These are phyloP conservation scores for Chrysophaeum taylorii DNA, from an alignment of 352 stramenopile species.

Conservation along the genomic window DNA sequence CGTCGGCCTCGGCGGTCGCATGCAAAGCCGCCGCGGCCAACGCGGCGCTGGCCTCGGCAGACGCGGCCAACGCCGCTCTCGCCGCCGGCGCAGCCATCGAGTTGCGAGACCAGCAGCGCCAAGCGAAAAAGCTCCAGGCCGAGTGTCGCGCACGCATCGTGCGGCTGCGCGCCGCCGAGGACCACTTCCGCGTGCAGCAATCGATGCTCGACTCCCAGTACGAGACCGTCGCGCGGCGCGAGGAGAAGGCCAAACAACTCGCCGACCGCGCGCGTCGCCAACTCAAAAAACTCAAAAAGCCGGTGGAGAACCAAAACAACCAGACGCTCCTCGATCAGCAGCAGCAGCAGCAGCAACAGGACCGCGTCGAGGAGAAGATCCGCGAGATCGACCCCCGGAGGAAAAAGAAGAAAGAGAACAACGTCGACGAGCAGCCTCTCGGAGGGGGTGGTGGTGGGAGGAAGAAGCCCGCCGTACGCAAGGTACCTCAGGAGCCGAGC, in stretches of 20 bases:
- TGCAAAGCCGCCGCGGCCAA: not conserved
- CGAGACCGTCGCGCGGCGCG: not conserved
- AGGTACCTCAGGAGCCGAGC: not conserved
- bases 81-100: not conserved
- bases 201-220: not conserved
- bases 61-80: not conserved
- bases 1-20: not conserved
- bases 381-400: not conserved
- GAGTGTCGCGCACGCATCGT: not conserved
- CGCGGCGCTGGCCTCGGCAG: not conserved
- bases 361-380: not conserved
- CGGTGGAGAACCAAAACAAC: not conserved
- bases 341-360: not conserved
- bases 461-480: not conserved
- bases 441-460: not conserved
- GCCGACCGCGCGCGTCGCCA: not conserved
- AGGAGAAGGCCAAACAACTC: not conserved
- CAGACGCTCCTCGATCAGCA: not conserved
- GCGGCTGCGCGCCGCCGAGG: not conserved
- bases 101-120: not conserved
- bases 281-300: not conserved
- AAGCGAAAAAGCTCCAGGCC: not conserved
- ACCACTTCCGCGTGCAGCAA: not conserved
- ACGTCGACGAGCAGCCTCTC: not conserved
- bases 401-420: too few species aligned